Evolutionary conservation across 192 early-diverging fungal genomes (phyloP).

Genomic region (Coemansia sp.): DNA sequence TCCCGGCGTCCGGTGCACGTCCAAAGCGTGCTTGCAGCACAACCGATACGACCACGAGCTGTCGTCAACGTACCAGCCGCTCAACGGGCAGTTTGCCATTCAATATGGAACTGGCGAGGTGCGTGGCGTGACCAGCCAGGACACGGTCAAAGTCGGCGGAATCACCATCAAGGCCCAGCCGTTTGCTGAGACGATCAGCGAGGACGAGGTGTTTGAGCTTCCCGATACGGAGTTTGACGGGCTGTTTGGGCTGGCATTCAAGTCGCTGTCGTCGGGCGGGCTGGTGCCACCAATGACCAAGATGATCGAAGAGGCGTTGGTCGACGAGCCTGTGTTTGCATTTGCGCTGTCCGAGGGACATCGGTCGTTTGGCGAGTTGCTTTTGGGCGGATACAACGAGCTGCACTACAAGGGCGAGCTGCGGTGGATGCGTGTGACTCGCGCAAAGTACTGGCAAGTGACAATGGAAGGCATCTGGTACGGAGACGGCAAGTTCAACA

Average conservation of each 20-base stretch:
- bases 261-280: constrained; percentile 41
- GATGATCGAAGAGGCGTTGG: constrained; percentile 46
- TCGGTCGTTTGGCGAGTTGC: constrained; percentile 43
- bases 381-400: constrained; percentile 58
- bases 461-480: constrained; percentile 52
- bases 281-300: constrained; percentile 50
- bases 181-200: constrained; percentile 52
- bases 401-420: constrained; percentile 58
- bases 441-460: constrained; percentile 63
- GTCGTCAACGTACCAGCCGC: constrained; percentile 47
- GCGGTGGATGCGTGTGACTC: constrained; percentile 55
- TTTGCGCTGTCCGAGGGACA: constrained; percentile 50
- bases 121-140: constrained; percentile 46
- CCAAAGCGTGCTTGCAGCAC: constrained; percentile 46
- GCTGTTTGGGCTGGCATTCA: constrained; percentile 56
- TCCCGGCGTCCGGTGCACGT: constrained; percentile 47
- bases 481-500: constrained; percentile 49
- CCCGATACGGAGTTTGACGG: constrained; percentile 55
- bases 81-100: constrained; percentile 46
- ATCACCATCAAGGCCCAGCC: constrained; percentile 53
- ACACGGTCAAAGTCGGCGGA: constrained; percentile 47
- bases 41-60: constrained; percentile 45
- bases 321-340: constrained; percentile 51
- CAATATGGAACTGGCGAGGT: constrained; percentile 56
- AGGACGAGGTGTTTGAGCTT: constrained; percentile 51